Base-by-base conservation (phyloP, 192 early-diverging fungal species). In the Entomortierella beljakovae region DNA sequence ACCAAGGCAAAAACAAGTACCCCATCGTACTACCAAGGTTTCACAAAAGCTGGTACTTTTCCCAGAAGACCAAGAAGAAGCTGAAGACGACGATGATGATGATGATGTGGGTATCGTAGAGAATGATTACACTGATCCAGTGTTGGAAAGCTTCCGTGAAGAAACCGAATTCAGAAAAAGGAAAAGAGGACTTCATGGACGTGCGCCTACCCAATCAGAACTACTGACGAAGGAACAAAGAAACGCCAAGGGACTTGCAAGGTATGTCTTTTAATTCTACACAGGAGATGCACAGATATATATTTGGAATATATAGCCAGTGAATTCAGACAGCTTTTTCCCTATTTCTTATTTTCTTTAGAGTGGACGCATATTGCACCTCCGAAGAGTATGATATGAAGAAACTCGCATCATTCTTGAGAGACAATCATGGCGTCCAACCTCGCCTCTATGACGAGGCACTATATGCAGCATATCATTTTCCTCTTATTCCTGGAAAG, bases 11-110 rank as follows among this genome's bases (percentile, higher is more conserved):
- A 80, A 70, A 74, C 88, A 77, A 59, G 84, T 87, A 22, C 93
- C 92, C 23, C 85, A 90, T 43, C 85, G 96, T 62, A 97, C 93
- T 16, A 94, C 94, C 51, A 97, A 97, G 71, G 90, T 90, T 29
- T 93, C 94, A 11, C 94, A 95, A 79, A 97, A 96, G 84, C 85
- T 97, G 11, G 92, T 94, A 8, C 83, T 97, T 29, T 85, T 97
- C 31, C 96, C 96, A 13, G 80, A 82, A 57, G 75, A 80, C 37
- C 69, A 60, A 33, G 72, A 80, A 23, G 53, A 62, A 20, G 50
- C 57, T 8, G 65, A 71, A 2, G 61, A 77, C 16, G 75, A 80
- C 26, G 75, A 71, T 4, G 61, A 77, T 20, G 75, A 80, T 32
- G 75, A 80, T 22, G 68, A 71, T 29, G 64, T 60, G 2, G 80